These are phyloP conservation scores for Paxillus rubicundulus DNA, from an alignment of 768 basidiomycete species.

Conservation along the genomic window DNA sequence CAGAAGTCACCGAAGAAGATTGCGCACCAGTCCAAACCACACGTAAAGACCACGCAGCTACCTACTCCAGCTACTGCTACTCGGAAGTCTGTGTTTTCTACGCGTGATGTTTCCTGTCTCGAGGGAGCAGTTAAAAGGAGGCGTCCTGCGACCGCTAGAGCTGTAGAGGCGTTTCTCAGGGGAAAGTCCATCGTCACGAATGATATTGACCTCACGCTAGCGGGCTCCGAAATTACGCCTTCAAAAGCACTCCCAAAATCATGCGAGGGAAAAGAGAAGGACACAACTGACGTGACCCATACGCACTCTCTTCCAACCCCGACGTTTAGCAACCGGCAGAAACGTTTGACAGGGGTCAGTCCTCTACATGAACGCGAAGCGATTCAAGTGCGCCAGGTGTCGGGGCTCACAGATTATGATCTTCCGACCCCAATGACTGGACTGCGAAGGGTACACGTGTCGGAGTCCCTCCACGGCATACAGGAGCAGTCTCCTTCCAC, in stretches of 20 bases:
- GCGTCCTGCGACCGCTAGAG: background rate
- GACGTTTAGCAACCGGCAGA: constrained; percentile 4
- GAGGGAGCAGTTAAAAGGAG: background rate
- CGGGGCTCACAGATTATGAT: background rate
- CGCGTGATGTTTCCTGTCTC: background rate
- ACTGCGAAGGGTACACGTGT: constrained; percentile 2
- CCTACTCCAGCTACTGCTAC: constrained; percentile 22
- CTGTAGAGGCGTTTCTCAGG: background rate
- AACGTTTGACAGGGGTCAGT: background rate
- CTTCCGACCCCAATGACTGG: constrained; percentile 18
- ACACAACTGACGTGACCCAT: background rate
- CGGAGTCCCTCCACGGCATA: background rate
- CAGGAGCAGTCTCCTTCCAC: constrained; percentile 4
- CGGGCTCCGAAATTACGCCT: constrained; percentile 1
- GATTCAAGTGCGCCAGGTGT: background rate
- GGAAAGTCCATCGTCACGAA: background rate
- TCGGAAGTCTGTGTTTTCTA: constrained; percentile 12
- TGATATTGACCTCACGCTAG: constrained; percentile 4
- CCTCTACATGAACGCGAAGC: background rate
- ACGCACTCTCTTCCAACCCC: constrained; percentile 11
- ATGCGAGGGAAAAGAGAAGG: background rate
- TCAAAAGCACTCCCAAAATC: background rate
- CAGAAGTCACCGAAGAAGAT: background rate
- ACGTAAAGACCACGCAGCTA: constrained; percentile 11
- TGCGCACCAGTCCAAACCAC: constrained; percentile 4